Percentiles rank a stretch among this genome's conserved stretches.
Evolutionary conservation across 352 stramenopile genomes (phyloP).

Genomic region (Phytophthora crassamura): DNA sequence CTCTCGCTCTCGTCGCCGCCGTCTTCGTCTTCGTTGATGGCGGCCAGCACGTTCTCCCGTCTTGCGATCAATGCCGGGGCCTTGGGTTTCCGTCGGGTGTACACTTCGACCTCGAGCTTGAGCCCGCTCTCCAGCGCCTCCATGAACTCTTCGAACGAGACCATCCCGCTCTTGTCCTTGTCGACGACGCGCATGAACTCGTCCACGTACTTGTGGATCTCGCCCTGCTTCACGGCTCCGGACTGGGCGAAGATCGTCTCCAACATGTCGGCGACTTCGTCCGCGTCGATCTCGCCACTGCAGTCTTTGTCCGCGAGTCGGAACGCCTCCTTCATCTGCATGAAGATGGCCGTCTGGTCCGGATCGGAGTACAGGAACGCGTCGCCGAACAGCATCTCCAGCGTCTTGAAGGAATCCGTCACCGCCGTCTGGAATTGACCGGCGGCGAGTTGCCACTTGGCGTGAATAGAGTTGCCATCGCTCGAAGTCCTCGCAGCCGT

Average conservation of each 20-base stretch:
- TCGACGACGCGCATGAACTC: constrained; percentile 84
- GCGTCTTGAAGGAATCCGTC: constrained; percentile 68
- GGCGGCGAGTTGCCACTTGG: constrained; percentile 56
- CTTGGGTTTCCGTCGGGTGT: constrained; percentile 6
- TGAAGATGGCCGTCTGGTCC: constrained; percentile 77
- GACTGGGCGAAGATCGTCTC: constrained; percentile 75
- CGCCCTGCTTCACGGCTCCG: constrained; percentile 63
- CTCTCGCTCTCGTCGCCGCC: constrained; percentile 21
- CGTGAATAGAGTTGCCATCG: constrained; percentile 34
- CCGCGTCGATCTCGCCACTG: constrained; percentile 72
- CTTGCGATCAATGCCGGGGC: constrained; percentile 1
- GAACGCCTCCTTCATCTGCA: constrained; percentile 88
- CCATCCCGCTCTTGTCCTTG: constrained; percentile 63
- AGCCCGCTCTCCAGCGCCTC: constrained; percentile 77
- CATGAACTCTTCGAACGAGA: constrained; percentile 89
- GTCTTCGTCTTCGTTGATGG: constrained; percentile 23
- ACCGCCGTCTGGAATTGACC: constrained; percentile 55
- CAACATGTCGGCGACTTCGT: constrained; percentile 72
- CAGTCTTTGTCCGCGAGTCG: constrained; percentile 74
- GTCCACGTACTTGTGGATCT: constrained; percentile 72
- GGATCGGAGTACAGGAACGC: constrained; percentile 76
- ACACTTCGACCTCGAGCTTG: constrained; percentile 82
- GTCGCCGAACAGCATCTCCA: constrained; percentile 73
- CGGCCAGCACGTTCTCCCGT: constrained; percentile 25
- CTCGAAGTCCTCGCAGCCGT: constrained; percentile 1